Conservation (phyloP, 1,284 basidiomycete species). For the Papiliotrema laurentii region DNA sequence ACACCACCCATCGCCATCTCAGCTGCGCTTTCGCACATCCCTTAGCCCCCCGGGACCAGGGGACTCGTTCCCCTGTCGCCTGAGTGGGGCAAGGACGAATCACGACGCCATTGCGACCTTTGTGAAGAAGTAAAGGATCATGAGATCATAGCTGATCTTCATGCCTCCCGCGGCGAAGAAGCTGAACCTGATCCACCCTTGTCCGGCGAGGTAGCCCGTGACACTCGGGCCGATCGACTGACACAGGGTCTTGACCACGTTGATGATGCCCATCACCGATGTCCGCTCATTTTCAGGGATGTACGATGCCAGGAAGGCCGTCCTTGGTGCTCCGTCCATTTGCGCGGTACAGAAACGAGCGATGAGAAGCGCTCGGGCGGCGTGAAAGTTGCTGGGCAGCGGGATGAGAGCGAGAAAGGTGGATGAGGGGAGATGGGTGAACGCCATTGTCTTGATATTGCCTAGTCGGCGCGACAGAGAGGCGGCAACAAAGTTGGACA, state of each 20-base stretch:
- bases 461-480: conserved; percentile 20
- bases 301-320: conserved; percentile 24
- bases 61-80: too few species aligned
- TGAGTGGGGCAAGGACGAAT: too few species aligned
- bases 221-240: conserved; percentile 17
- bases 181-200: conserved; percentile 16
- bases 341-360: conserved; percentile 17
- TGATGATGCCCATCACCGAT: conserved; percentile 24
- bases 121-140: background rate
- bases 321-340: conserved; percentile 27
- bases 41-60: too few species aligned
- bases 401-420: conserved; percentile 20
- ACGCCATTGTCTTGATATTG: conserved; percentile 28
- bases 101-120: background rate
- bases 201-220: conserved; percentile 16
- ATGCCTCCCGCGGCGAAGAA: conserved; percentile 17
- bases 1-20: too few species aligned
- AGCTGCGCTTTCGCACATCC: too few species aligned
- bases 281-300: conserved; percentile 18
- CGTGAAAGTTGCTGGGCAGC: conserved; percentile 7
- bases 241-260: conserved; percentile 16
- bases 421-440: conserved; percentile 28
- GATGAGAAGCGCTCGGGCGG: conserved; percentile 18
- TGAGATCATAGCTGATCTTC: conserved; percentile 18
- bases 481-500: conserved; percentile 23